These are phyloP conservation scores for Oidiodendron maius DNA, from an alignment of 495 filamentous ascomycete genomes.

Conservation along the genomic window DNA sequence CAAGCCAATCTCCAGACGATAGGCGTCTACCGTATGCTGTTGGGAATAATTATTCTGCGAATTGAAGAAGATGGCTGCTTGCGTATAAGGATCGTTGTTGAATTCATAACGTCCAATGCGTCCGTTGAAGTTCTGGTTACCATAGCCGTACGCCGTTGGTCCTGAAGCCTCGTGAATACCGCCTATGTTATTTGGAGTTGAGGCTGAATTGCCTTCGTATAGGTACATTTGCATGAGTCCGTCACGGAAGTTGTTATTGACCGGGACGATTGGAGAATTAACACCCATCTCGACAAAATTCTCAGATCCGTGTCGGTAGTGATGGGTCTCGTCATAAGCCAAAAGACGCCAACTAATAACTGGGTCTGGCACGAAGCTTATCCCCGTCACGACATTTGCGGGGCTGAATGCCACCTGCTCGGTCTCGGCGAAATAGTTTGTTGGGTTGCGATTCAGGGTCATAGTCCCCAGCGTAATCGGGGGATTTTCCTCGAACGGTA, in stretches of 20 bases:
- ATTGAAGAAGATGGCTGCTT: constrained; percentile 1
- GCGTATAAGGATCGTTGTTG: constrained; percentile 1
- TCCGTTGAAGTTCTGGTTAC: constrained; percentile 1
- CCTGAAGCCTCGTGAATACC: not conserved
- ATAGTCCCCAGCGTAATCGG: constrained; percentile 2
- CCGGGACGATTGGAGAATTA: constrained; percentile 32
- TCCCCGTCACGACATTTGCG: constrained; percentile 3
- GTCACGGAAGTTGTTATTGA: constrained; percentile 34
- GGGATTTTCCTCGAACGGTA: constrained; percentile 4
- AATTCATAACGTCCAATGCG: constrained; percentile 1
- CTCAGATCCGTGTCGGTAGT: constrained; percentile 23
- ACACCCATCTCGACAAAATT: constrained; percentile 26
- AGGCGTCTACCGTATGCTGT: not conserved
- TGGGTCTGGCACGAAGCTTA: constrained; percentile 28
- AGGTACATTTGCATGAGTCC: constrained; percentile 2
- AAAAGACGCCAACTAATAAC: constrained; percentile 11
- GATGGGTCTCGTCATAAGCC: constrained; percentile 5
- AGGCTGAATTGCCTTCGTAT: not conserved
- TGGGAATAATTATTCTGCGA: constrained; percentile 2
- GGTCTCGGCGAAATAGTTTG: constrained; percentile 15
- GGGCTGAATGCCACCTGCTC: constrained; percentile 11
- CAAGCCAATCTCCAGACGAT: constrained; percentile 1
- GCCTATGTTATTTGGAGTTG: not conserved
- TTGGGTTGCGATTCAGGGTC: constrained; percentile 7
- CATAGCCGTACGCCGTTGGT: not conserved